Conservation (phyloP, 306 rosid species). For the Fagus sylvatica region DNA sequence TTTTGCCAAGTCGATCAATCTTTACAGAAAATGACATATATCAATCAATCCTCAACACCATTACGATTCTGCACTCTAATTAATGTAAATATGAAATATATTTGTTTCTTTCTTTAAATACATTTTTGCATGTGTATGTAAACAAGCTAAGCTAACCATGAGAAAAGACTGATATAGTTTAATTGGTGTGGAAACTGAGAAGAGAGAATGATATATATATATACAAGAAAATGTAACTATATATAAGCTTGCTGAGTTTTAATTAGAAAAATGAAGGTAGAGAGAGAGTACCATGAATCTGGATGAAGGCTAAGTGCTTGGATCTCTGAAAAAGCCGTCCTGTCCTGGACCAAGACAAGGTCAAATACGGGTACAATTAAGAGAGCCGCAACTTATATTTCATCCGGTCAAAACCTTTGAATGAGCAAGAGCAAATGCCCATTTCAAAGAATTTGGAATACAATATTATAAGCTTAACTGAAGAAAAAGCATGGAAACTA, state of each 20-base stretch:
- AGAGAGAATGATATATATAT: background rate
- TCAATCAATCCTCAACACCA: no score
- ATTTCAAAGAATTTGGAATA: constrained; percentile 14
- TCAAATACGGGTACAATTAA: constrained; percentile 4
- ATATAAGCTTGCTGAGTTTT: background rate
- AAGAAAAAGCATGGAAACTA: background rate
- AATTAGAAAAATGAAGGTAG: background rate
- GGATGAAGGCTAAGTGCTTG: background rate
- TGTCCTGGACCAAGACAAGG: constrained; percentile 21
- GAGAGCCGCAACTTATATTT: background rate
- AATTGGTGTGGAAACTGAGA: background rate
- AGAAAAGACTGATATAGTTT: background rate
- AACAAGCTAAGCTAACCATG: background rate
- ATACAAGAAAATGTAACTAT: background rate
- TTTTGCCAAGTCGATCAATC: background rate
- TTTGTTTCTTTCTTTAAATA: no score
- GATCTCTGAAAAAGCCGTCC: background rate
- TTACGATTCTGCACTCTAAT: no score
- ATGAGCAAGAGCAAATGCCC: background rate
- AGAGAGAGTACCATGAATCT: constrained; percentile 9
- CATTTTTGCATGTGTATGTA: background rate
- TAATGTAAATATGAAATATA: no score
- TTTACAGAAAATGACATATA: background rate
- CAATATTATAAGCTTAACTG: background rate
- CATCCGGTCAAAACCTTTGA: constrained; percentile 22